phyloP scores from a whole-genome alignment of 2,329 filamentous ascomycete species.

The Talaromyces sp. region DNA sequence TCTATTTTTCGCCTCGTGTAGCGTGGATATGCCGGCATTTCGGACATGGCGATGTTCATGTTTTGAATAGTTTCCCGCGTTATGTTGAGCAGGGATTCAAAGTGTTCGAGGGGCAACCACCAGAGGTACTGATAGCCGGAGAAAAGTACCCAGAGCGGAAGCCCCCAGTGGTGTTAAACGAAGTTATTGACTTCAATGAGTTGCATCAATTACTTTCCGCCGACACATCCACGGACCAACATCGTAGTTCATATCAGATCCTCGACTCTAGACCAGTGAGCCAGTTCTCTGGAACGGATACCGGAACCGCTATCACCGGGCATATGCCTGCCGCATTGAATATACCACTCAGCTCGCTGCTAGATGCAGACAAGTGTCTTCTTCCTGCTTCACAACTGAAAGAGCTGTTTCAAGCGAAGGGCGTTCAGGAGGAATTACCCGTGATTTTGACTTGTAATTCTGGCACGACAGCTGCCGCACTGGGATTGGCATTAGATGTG shows the following conservation, averaged over 20 bases:
- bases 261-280: conserved; percentile 20
- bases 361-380: conserved; percentile 16
- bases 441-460: conserved; percentile 28
- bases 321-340: conserved; percentile 27
- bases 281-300: conserved; percentile 20
- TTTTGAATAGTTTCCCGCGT: conserved; percentile 27
- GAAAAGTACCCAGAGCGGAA: not conserved
- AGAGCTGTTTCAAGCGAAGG: conserved; percentile 17
- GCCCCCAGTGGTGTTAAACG: not conserved
- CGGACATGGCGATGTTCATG: conserved; percentile 24
- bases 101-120: conserved; percentile 13
- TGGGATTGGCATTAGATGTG: conserved; percentile 22
- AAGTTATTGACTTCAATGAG: not conserved
- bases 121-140: not conserved
- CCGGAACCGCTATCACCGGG: conserved; percentile 17
- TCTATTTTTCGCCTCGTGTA: conserved; percentile 27
- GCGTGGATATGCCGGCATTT: conserved; percentile 27
- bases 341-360: conserved; percentile 21
- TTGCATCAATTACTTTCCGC: not conserved
- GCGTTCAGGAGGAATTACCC: conserved; percentile 16
- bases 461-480: conserved; percentile 25
- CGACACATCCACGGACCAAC: not conserved
- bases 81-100: conserved; percentile 22
- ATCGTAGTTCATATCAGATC: conserved; percentile 16
- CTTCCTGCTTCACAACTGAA: conserved; percentile 9